Conservation (phyloP, 1,284 basidiomycete species). For the Stereum hirsutum region DNA sequence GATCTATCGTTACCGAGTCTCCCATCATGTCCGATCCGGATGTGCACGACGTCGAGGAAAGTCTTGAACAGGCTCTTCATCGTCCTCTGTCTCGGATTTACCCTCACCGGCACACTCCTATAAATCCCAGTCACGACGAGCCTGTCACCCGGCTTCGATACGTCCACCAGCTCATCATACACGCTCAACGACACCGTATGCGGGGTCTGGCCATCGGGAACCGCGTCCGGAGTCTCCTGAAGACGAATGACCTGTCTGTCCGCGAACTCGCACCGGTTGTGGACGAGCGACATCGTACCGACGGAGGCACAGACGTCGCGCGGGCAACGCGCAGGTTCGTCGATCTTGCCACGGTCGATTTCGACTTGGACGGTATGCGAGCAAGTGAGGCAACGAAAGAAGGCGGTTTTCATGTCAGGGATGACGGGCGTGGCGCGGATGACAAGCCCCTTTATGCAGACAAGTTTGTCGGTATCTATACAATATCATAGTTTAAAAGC, state of each 20-base stretch:
- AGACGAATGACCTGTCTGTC: constrained; percentile 93
- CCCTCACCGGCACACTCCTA: constrained; percentile 86
- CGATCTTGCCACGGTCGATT: constrained; percentile 93
- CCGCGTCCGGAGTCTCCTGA: constrained; percentile 96
- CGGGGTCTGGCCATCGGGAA: constrained; percentile 97
- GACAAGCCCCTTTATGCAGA: constrained; percentile 92
- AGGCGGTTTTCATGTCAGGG: constrained; percentile 97
- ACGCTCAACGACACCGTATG: constrained; percentile 94
- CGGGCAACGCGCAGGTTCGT: constrained; percentile 87
- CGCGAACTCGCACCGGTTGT: constrained; percentile 95
- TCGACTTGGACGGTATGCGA: constrained; percentile 92
- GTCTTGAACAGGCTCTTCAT: constrained; percentile 98
- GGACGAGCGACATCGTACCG: constrained; percentile 90
- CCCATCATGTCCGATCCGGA: constrained; percentile 68
- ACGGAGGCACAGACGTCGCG: constrained; percentile 84
- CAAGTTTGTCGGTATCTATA: constrained; percentile 91
- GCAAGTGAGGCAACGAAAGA: constrained; percentile 97
- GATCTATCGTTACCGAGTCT: constrained; percentile 75
- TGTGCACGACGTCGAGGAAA: constrained; percentile 91
- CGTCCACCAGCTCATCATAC: constrained; percentile 95
- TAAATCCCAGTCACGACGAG: constrained; percentile 92
- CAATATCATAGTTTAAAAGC: not conserved
- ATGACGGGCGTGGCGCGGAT: constrained; percentile 97
- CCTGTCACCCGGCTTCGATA: constrained; percentile 92
- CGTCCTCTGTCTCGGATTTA: constrained; percentile 86